These are phyloP conservation scores for Phaeosphaeria sp. DNA, from an alignment of 2,329 filamentous ascomycete genomes.

Conservation along the genomic window DNA sequence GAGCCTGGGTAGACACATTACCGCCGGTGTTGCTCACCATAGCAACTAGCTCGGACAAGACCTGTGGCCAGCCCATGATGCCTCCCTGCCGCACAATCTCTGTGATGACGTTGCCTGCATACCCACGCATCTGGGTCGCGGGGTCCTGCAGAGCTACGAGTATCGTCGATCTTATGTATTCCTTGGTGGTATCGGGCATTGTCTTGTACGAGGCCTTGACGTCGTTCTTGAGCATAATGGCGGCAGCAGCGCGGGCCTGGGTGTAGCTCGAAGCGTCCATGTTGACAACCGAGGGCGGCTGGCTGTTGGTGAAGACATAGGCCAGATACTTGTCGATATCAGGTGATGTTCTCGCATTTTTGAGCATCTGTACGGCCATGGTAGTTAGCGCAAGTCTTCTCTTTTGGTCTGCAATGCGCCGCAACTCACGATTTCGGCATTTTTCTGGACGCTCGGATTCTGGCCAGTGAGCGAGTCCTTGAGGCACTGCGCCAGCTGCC, in stretches of 20 bases:
- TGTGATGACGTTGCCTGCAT: slow-evolving; percentile 91
- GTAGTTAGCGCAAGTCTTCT: slow-evolving; percentile 33
- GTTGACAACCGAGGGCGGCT: slow-evolving; percentile 66
- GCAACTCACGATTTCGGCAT: slow-evolving; percentile 80
- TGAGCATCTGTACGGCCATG: slow-evolving; percentile 74
- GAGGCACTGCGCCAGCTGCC: slow-evolving; percentile 86
- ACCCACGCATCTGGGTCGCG: slow-evolving; percentile 82
- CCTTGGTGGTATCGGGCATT: slow-evolving; percentile 75
- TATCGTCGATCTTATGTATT: slow-evolving; percentile 80
- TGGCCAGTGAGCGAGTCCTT: slow-evolving; percentile 90
- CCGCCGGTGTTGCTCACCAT: slow-evolving; percentile 77
- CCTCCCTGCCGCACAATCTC: slow-evolving; percentile 87
- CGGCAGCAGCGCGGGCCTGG: slow-evolving; percentile 83
- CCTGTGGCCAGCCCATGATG: slow-evolving; percentile 87
- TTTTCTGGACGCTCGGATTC: slow-evolving; percentile 80
- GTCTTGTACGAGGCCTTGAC: slow-evolving; percentile 76
- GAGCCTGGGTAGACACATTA: slow-evolving; percentile 72
- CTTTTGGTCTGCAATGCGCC: slow-evolving; percentile 9
- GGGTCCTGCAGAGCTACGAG: slow-evolving; percentile 82
- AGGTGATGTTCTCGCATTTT: slow-evolving; percentile 83
- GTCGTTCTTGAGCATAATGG: slow-evolving; percentile 96
- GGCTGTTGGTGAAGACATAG: slow-evolving; percentile 80
- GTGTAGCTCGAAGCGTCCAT: slow-evolving; percentile 70
- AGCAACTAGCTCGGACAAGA: slow-evolving; percentile 81
- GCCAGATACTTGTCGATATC: slow-evolving; percentile 98